Evolutionary conservation across 371 early-diverging fungal genomes (phyloP), one percentile per base, ranked within the genome.

Genomic region (Lichtheimia ornata): DNA sequence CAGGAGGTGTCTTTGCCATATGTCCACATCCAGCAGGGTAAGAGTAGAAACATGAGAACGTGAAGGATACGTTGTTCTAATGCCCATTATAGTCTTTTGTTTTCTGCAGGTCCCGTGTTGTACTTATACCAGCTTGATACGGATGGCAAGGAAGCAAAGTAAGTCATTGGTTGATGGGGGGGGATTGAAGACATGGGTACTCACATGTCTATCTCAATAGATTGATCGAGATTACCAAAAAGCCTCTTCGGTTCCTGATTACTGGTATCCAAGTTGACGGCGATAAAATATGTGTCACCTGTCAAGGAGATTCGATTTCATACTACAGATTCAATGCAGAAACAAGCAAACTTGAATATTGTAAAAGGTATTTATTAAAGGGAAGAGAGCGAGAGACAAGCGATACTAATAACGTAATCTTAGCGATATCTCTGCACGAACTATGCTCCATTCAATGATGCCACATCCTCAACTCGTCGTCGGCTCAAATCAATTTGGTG

Each of bases 21-120:
- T 73, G 79, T 64, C 74, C 74, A n/a, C 74, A 76, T 63, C 56
- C 76, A 20, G 66, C 65, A 27, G 72, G 73, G 79, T 79, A 79
- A 11, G 13, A 2, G 52, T 14, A 18, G 0, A 59, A 41, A 56
- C 22, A 9, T 28, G 53, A 27, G 30, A 6, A 11, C 41, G 2
- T 51, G 22, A 50, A 25, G 44, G 27, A 15, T 14, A 7, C 28
- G 18, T 14, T 11, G 5, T 22, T 6, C 42, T 49, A 5, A 53
- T 28, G 14, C 9, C 11, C 28, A 20, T 13, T 17, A 2, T 41
- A 75, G 72, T 0, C 67, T 79, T 43, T 64, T 79, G 17, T 74
- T 72, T 30, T 73, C 79, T 22, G 67, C 76, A 13, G 76, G 76
- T 12, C 40, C 59, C 6, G 56, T 58, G 9, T 42, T 79, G 7